These are phyloP conservation scores for Mortierella sp. DNA, from an alignment of 371 early-diverging fungal genomes.

Conservation along the genomic window DNA sequence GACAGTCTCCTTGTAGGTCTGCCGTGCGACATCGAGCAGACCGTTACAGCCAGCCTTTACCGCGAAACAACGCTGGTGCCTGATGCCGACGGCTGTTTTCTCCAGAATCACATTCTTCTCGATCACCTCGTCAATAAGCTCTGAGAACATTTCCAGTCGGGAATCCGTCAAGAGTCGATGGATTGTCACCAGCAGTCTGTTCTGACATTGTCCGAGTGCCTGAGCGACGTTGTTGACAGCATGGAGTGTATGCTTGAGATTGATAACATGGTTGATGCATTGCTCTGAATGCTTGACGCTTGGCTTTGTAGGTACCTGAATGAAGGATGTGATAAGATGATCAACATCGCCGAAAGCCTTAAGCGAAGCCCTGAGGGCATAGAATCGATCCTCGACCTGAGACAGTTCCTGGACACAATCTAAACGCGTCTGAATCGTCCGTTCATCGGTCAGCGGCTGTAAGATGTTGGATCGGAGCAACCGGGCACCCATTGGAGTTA, in stretches of 20 bases:
- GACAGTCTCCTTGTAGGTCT: slow-evolving; percentile 88
- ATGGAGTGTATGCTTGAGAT: slow-evolving; percentile 75
- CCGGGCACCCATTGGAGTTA: slow-evolving; percentile 82
- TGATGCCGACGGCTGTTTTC: slow-evolving; percentile 79
- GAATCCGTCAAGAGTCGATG: slow-evolving; percentile 47
- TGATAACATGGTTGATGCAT: slow-evolving; percentile 81
- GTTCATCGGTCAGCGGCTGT: slow-evolving; percentile 72
- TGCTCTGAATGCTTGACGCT: slow-evolving; percentile 74
- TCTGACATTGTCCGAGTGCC: slow-evolving; percentile 50
- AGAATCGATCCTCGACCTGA: slow-evolving; percentile 26
- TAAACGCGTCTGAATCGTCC: slow-evolving; percentile 54
- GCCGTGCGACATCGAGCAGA: slow-evolving; percentile 91
- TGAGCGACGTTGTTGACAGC: slow-evolving; percentile 59
- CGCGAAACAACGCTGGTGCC: slow-evolving; percentile 90
- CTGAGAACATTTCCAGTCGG: slow-evolving; percentile 56
- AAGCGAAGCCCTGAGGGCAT: slow-evolving; percentile 27
- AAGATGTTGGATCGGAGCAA: slow-evolving; percentile 81
- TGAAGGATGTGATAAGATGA: slow-evolving; percentile 65
- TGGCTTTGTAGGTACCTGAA: slow-evolving; percentile 62
- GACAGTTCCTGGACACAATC: slow-evolving; percentile 48
- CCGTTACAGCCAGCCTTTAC: slow-evolving; percentile 91
- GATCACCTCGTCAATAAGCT: slow-evolving; percentile 65
- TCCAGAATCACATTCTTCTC: slow-evolving; percentile 80
- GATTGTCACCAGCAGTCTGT: slow-evolving; percentile 63
- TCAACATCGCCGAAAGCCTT: slow-evolving; percentile 65